Base-by-base conservation (phyloP, 768 basidiomycete species). In the Psilocybe tampanensis region DNA sequence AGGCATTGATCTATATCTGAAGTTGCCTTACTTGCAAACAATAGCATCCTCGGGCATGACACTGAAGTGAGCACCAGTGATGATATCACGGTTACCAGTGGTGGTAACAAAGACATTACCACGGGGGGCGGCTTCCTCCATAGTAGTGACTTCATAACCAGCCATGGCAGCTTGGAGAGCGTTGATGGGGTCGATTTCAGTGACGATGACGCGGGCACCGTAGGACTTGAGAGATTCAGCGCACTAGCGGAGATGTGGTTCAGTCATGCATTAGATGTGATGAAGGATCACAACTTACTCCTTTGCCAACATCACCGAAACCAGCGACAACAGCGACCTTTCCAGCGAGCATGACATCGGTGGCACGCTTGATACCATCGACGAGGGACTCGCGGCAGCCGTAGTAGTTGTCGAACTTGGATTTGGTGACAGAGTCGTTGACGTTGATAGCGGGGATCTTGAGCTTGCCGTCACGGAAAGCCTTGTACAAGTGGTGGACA, bases 151-250 rank as follows among this genome's bases (percentile, higher is more conserved):
- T 75, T 99, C 96, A 73, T 95, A 99, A 55, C 97, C 97, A 68
- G 94, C 95, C 97, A 99, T 99, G 54, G 95, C 96, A 65, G 97
- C 97, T 75, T 99, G 97, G 58, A 99, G 90, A 48, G 96, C 97
- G 74, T 99, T 99, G 88, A 99, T 99, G 62, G 97, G 97, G 77
- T 99, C 97, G 72, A 99, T 97, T 75, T 99, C 97, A 61, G 97
- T 98, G 70, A 99, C 73, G 66, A 99, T 66, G 42, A 98, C 96
- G 68, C 97, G 95, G 62, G 95, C 88, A 71, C 97, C 97, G 74
- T 98, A 99, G n/a, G 94, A 92, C 50, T 88, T 86, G 66, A 99
- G 88, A 19, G 97, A 94, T 76, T 98, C 95, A 54, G 96, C 96
- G 73, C 97, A 99, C 93, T 95, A 64, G n/a, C 51, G 12, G 19